Evolutionary conservation across 768 basidiomycete genomes (phyloP), one percentile per base, ranked within the genome.

Genomic region (Auricularia auricula-judae): DNA sequence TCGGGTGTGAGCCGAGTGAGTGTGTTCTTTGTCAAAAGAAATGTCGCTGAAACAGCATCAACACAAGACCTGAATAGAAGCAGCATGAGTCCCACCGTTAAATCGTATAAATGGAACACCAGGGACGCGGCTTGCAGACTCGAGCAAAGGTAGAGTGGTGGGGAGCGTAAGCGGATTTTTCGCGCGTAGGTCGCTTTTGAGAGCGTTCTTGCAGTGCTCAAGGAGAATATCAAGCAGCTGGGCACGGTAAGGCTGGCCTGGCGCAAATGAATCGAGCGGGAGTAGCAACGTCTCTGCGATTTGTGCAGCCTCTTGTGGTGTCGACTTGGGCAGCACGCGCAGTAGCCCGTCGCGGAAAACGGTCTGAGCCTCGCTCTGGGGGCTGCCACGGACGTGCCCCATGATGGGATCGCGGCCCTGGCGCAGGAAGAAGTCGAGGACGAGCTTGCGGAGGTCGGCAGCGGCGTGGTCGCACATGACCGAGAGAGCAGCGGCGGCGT

Each of bases 391-490:
- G 5, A 79, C 78, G 70, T 82, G 74, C 23, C 16, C 12, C 29
- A 29, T 18, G 34, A 33, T 35, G 14, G 56, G 21, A 5, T 16
- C 14, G 10, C 47, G 47, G 14, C 47, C 47, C 34, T 59, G 56
- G 42, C 77, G 76, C 65, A 78, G 74, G 21, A 80, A 74, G 73
- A 88, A 89, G 4, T 77, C 75, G 62, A 88, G 68, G 21, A 89
- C 87, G 29, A 88, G 77, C 1, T 77, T 76, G 65, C 85, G 79
- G 23, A 88, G 73, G 36, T 84, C 82, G 36, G 65, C 63, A 18
- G 61, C 39, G 23, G 54, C 44, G 70, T 89, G 87, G 70, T 89
- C 88, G 69, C 82, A 87, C 3, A 89, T 76, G 14, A 89, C 87
- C 43, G 83, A 80, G 4, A 89, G 75, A 1, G 86, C 85, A 18